Percentiles rank a stretch among this genome's conserved stretches.
Conservation (phyloP, 805 yeast species). For the Ogataea neopini region DNA sequence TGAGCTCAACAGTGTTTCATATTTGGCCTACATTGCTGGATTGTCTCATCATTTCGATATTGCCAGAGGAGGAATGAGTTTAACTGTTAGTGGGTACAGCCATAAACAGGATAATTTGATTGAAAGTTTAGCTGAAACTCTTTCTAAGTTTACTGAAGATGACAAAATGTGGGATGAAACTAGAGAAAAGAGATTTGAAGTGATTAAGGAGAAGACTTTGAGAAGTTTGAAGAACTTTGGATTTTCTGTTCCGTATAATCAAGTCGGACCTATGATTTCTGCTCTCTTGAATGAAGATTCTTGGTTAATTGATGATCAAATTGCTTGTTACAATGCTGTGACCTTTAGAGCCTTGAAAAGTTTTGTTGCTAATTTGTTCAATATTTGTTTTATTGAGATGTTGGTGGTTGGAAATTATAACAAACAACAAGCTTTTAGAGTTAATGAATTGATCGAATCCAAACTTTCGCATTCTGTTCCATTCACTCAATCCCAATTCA, state of each 20-base stretch:
- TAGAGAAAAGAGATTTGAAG: slow-evolving; percentile 58
- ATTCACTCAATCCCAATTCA: slow-evolving; percentile 45
- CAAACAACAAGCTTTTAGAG: slow-evolving; percentile 51
- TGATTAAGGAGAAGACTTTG: slow-evolving; percentile 61
- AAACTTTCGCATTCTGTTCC: slow-evolving; percentile 39
- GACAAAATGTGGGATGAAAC: slow-evolving; percentile 34
- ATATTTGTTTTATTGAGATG: slow-evolving; percentile 68
- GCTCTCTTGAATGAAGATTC: slow-evolving; percentile 70
- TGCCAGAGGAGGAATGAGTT: slow-evolving; percentile 68
- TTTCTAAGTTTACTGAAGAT: slow-evolving; percentile 45
- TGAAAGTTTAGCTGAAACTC: slow-evolving; percentile 55
- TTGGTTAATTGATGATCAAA: slow-evolving; percentile 64
- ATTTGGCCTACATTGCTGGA: slow-evolving; percentile 85
- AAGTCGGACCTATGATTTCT: slow-evolving; percentile 63
- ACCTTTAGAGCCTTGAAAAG: slow-evolving; percentile 40
- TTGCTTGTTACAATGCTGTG: slow-evolving; percentile 49
- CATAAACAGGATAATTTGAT: slow-evolving; percentile 72
- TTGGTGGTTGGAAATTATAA: slow-evolving; percentile 74
- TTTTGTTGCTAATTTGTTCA: slow-evolving; percentile 53
- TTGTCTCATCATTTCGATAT: slow-evolving; percentile 56
- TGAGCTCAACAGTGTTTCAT: slow-evolving; percentile 70
- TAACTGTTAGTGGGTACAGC: slow-evolving; percentile 76
- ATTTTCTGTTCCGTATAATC: slow-evolving; percentile 74
- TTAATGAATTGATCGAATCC: slow-evolving; percentile 45
- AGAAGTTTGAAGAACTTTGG: slow-evolving; percentile 70